phyloP scores from a whole-genome alignment of 2,329 filamentous ascomycete genomes.

The Fusarium dlaminii region DNA sequence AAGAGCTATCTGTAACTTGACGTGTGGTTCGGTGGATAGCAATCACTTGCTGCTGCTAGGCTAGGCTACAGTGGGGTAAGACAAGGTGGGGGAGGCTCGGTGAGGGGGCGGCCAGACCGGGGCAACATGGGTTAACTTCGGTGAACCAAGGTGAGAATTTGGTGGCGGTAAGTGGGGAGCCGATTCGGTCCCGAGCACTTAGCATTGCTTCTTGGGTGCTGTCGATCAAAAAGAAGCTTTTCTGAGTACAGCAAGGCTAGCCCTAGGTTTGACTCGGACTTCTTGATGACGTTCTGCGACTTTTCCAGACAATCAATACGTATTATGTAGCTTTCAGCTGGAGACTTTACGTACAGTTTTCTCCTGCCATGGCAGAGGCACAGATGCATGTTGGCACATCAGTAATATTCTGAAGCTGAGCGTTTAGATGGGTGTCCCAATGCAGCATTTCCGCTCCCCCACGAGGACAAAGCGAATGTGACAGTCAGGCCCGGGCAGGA shows the following conservation, averaged over 20 bases:
- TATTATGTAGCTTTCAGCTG: background rate
- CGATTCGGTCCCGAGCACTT: background rate
- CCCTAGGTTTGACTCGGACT: background rate
- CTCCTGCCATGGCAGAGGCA: background rate
- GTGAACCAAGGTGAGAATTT: background rate
- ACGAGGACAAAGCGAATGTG: background rate
- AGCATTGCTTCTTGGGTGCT: background rate
- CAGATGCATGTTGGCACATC: background rate
- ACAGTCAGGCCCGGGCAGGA: background rate
- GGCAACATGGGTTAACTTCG: background rate
- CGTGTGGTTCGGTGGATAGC: conserved; percentile 27
- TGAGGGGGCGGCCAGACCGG: background rate
- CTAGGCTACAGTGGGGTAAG: conserved; percentile 28
- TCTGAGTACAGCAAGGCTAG: background rate
- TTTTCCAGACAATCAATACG: background rate
- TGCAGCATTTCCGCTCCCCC: background rate
- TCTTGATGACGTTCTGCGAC: background rate
- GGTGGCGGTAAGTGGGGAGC: background rate
- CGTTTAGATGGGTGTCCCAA: background rate
- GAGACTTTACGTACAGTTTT: background rate
- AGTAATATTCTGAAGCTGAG: background rate
- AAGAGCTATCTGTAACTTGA: conserved; percentile 36
- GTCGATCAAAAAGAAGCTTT: background rate
- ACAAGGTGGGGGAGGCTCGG: conserved; percentile 14
- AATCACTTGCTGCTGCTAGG: conserved; percentile 6